Conservation (phyloP, 768 basidiomycete species). For the Leccinellum rugosiceps region DNA sequence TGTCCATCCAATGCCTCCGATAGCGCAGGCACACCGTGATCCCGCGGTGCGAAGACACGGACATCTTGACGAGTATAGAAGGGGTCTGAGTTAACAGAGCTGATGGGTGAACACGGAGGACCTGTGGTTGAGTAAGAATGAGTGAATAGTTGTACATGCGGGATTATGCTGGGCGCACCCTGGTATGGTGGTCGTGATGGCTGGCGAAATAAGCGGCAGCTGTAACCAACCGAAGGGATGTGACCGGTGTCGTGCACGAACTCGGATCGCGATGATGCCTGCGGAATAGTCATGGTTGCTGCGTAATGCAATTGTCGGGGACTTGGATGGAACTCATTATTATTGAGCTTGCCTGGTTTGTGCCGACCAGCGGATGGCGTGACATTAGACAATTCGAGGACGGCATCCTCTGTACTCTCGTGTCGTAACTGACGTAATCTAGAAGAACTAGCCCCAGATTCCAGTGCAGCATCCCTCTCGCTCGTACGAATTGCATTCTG, state of each 20-base stretch:
- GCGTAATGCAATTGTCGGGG: neutral
- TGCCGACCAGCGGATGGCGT: conserved; percentile 5
- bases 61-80: conserved; percentile 1
- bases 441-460: neutral
- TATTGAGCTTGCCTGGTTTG: neutral
- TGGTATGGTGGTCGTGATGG: neutral
- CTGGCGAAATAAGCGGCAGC: neutral
- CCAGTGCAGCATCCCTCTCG: conserved; percentile 3
- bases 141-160: neutral
- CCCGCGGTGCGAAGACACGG: neutral
- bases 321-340: neutral
- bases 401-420: neutral
- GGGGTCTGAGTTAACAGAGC: neutral
- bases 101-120: neutral
- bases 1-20: conserved; percentile 1
- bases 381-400: neutral
- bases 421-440: neutral
- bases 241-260: neutral
- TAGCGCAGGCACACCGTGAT: neutral
- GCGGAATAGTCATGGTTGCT: conserved; percentile 17
- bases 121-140: neutral
- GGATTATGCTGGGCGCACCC: neutral
- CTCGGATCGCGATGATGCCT: conserved; percentile 3
- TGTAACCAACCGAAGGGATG: conserved; percentile 4
- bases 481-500: neutral